Evolutionary conservation across 441 rosid species (phyloP).

Genomic region (Flueggea neowawraea): DNA sequence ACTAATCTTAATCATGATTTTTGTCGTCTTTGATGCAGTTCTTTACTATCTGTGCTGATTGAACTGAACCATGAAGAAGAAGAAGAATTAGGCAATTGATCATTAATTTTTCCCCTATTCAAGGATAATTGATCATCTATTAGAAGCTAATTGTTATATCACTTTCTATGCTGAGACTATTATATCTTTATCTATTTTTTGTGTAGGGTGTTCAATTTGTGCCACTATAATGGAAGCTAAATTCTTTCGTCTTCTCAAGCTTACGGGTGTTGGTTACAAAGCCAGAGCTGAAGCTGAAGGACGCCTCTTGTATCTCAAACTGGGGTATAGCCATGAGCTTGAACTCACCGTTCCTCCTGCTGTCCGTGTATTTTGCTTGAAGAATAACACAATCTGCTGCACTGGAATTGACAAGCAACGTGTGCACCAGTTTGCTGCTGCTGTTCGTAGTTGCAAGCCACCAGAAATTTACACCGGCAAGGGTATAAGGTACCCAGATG

Average conservation of each 20-base stretch:
- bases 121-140: too few species aligned
- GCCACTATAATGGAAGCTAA: constrained; percentile 57
- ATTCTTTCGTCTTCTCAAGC: constrained; percentile 81
- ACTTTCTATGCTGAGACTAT: too few species aligned
- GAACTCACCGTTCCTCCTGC: constrained; percentile 88
- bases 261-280: constrained; percentile 93
- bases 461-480: constrained; percentile 63
- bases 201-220: constrained; percentile 7
- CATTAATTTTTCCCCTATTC: too few species aligned
- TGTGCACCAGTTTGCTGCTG: constrained; percentile 86
- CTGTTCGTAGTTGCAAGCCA: constrained; percentile 62
- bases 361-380: constrained; percentile 90
- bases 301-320: constrained; percentile 66
- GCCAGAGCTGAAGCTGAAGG: constrained; percentile 93
- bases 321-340: constrained; percentile 91
- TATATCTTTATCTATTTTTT: too few species aligned
- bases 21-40: too few species aligned
- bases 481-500: constrained; percentile 55
- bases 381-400: constrained; percentile 84
- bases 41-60: too few species aligned
- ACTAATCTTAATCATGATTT: too few species aligned
- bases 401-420: constrained; percentile 81
- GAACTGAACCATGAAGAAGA: too few species aligned
- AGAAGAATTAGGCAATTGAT: too few species aligned
- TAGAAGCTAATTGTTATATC: too few species aligned